These are phyloP conservation scores for Cokeromyces recurvatus DNA, from an alignment of 371 early-diverging fungal genomes.

Conservation along the genomic window DNA sequence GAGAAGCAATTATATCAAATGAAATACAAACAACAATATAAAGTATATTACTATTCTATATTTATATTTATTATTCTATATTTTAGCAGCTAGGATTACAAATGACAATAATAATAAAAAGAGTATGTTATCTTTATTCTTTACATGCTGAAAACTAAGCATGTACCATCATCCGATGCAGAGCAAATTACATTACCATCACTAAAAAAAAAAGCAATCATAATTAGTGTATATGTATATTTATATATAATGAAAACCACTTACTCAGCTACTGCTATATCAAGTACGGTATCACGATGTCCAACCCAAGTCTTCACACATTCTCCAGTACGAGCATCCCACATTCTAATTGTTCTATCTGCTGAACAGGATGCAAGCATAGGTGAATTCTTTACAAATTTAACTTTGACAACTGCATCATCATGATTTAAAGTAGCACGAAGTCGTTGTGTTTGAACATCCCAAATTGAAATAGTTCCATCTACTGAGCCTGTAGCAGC, in stretches of 20 bases:
- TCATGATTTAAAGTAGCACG: conserved; percentile 67
- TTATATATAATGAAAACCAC: conserved; percentile 1
- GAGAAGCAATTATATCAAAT: too few relatives aligned
- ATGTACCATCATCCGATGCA: conserved; percentile 77
- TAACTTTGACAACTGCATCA: conserved; percentile 81
- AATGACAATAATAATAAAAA: too few relatives aligned
- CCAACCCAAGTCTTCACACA: conserved; percentile 72
- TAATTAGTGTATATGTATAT: neutral
- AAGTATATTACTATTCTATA: too few relatives aligned
- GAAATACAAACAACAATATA: too few relatives aligned
- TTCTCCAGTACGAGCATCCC: conserved; percentile 83
- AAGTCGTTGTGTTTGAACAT: conserved; percentile 69
- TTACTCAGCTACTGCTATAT: conserved; percentile 67
- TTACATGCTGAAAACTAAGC: conserved; percentile 61
- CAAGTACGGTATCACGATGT: conserved; percentile 84
- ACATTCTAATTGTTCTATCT: conserved; percentile 74
- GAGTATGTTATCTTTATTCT: neutral
- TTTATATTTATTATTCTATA: too few relatives aligned
- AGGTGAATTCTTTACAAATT: conserved; percentile 66
- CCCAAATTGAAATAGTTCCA: conserved; percentile 85
- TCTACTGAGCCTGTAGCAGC: conserved; percentile 89
- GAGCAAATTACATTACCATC: conserved; percentile 74
- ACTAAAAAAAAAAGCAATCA: conserved; percentile 18
- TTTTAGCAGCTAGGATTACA: too few relatives aligned
- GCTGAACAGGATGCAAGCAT: conserved; percentile 67